A percentile compares a stretch with the other conserved stretches of the same genome.
Evolutionary conservation across 805 yeast genomes (phyloP).

Genomic region (Yarrowia deformans): DNA sequence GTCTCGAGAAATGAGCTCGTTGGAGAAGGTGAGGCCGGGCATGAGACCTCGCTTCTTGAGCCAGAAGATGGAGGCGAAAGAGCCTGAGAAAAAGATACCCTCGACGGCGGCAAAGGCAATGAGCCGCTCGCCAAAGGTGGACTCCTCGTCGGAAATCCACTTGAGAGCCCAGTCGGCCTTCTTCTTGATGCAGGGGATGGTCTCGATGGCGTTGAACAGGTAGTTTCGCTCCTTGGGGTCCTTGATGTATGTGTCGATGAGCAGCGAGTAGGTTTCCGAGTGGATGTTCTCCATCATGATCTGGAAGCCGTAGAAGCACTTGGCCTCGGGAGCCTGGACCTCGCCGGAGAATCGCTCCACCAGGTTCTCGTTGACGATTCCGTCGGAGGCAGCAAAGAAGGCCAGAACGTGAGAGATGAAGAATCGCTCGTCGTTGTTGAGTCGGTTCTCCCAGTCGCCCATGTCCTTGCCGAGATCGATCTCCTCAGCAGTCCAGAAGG

Average conservation of each 20-base stretch:
- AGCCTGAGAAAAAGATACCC: slow-evolving; percentile 98
- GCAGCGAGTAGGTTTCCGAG: slow-evolving; percentile 93
- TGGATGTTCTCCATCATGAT: slow-evolving; percentile 99
- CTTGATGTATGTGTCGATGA: slow-evolving; percentile 93
- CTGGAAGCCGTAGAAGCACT: slow-evolving; percentile 98
- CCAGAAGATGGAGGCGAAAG: slow-evolving; percentile 98
- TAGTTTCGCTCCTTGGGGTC: slow-evolving; percentile 92
- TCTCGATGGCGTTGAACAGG: slow-evolving; percentile 94
- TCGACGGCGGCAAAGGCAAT: slow-evolving; percentile 99
- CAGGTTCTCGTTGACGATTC: slow-evolving; percentile 96
- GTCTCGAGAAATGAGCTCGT: slow-evolving; percentile 96
- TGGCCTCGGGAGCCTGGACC: slow-evolving; percentile 97
- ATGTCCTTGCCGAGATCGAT: slow-evolving; percentile 92
- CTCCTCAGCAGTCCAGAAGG: slow-evolving; percentile 99
- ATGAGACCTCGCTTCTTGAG: slow-evolving; percentile 97
- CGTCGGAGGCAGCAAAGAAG: slow-evolving; percentile 98
- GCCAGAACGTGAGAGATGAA: slow-evolving; percentile 93
- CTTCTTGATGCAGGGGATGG: slow-evolving; percentile 93
- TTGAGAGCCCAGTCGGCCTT: slow-evolving; percentile 99
- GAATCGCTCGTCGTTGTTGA: slow-evolving; percentile 90
- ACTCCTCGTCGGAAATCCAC: slow-evolving; percentile 90
- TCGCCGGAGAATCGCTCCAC: slow-evolving; percentile 98
- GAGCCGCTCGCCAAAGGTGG: slow-evolving; percentile 92
- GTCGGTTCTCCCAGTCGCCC: slow-evolving; percentile 88
- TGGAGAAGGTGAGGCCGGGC: slow-evolving; percentile 98